phyloP scores from a whole-genome alignment of 2,329 filamentous ascomycete species.

The Sporothrix protearum region DNA sequence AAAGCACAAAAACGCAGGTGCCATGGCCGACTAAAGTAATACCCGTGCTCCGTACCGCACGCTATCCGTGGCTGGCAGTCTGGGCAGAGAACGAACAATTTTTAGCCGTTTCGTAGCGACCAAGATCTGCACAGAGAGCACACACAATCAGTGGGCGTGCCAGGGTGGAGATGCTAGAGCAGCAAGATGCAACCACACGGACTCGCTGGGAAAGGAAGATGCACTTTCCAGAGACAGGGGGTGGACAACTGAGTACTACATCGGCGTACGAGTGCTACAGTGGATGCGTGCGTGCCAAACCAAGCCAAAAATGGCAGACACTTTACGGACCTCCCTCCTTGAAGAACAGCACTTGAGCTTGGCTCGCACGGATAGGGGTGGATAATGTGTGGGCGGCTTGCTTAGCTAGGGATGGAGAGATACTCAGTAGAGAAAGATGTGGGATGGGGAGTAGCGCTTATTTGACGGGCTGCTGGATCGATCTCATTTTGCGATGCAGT shows the following conservation, averaged over 20 bases:
- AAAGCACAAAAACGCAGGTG: not conserved
- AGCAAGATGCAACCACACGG: slow-evolving; percentile 24
- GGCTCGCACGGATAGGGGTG: not conserved
- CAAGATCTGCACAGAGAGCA: not conserved
- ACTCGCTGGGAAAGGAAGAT: slow-evolving; percentile 9
- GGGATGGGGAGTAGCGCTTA: slow-evolving; percentile 9
- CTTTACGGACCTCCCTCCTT: not conserved
- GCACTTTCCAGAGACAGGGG: not conserved
- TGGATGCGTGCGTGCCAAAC: not conserved
- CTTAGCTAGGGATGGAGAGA: not conserved
- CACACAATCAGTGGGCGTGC: not conserved
- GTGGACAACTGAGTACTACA: not conserved
- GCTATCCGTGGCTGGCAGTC: slow-evolving; percentile 5
- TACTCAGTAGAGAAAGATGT: no score
- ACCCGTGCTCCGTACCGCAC: slow-evolving; percentile 7
- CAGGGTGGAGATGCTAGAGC: slow-evolving; percentile 15
- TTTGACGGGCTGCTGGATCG: not conserved
- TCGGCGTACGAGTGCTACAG: not conserved
- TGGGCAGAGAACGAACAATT: not conserved
- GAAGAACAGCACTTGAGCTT: not conserved
- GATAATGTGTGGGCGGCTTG: not conserved
- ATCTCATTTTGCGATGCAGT: slow-evolving; percentile 3
- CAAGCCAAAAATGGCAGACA: not conserved
- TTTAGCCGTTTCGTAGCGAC: not conserved
- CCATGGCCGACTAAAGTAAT: not conserved